Percentiles rank a stretch among this genome's conserved stretches.
phyloP scores from a whole-genome alignment of 331 rosid species.

The Rhamnella rubrinervis region DNA sequence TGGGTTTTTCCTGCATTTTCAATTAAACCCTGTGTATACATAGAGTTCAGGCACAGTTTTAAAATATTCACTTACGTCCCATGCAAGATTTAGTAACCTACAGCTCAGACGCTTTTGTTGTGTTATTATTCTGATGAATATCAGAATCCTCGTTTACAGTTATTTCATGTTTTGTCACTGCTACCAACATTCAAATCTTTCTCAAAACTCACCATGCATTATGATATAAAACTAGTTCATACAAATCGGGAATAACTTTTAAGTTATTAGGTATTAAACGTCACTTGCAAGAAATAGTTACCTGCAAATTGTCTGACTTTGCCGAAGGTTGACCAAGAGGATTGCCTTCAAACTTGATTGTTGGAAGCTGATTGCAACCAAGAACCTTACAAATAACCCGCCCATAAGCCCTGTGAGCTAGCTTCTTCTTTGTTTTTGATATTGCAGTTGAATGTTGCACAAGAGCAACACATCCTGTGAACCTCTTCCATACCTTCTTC shows the following conservation, averaged over 20 bases:
- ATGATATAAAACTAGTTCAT: conserved; percentile 1
- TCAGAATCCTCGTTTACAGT: conserved; percentile 2
- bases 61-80: neutral
- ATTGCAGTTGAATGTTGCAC: conserved; percentile 59
- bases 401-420: conserved; percentile 68
- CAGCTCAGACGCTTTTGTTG: neutral
- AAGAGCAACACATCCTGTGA: conserved; percentile 46
- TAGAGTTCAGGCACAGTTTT: neutral
- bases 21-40: neutral
- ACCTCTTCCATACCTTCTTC: conserved; percentile 55
- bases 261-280: neutral
- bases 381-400: conserved; percentile 52
- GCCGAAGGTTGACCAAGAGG: conserved; percentile 36
- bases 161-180: neutral
- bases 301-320: conserved; percentile 28
- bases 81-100: conserved; percentile 3
- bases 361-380: conserved; percentile 52
- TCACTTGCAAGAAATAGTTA: conserved; percentile 7
- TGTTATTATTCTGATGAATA: neutral
- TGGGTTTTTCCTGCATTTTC: conserved; percentile 4
- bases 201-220: conserved; percentile 30
- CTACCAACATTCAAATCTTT: conserved; percentile 11
- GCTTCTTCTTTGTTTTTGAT: conserved; percentile 36
- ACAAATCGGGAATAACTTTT: neutral
- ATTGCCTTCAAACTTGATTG: conserved; percentile 28